A percentile compares a stretch with the other conserved stretches of the same genome.
Conservation (phyloP, 768 basidiomycete genomes). For the Calvatia gigantea region DNA sequence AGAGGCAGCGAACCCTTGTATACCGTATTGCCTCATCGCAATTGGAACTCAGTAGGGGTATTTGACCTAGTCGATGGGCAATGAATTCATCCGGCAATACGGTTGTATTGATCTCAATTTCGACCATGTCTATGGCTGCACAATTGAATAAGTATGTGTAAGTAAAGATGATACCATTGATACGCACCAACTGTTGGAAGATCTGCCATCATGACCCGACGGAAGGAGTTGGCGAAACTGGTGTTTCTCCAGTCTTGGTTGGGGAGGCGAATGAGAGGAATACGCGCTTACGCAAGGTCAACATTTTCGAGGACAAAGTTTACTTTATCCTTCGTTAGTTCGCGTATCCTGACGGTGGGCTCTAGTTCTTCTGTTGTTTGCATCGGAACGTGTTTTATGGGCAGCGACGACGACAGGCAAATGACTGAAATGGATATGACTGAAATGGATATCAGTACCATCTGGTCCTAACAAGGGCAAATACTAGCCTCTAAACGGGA, state of each 20-base stretch:
- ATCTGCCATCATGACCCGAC: constrained; percentile 94
- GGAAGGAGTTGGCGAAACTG: constrained; percentile 92
- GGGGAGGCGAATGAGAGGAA: constrained; percentile 10
- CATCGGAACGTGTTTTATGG: constrained; percentile 22
- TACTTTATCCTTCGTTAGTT: constrained; percentile 80
- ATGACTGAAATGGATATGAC: not conserved
- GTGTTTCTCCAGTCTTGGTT: constrained; percentile 12
- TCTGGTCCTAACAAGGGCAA: not conserved
- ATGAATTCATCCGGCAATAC: constrained; percentile 97
- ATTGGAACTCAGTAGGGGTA: constrained; percentile 83
- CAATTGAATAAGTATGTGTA: not conserved
- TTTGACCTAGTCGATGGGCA: constrained; percentile 91
- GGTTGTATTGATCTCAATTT: constrained; percentile 86
- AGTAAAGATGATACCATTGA: not conserved
- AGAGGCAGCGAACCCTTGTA: constrained; percentile 49
- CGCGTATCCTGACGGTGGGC: constrained; percentile 77
- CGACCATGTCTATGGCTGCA: constrained; percentile 94
- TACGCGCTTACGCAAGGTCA: constrained; percentile 77
- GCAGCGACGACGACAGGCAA: not conserved
- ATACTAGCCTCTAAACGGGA: not conserved
- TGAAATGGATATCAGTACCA: not conserved
- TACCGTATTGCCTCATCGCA: constrained; percentile 88
- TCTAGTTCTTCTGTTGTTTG: constrained; percentile 47
- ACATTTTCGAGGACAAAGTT: constrained; percentile 96
- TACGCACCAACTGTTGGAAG: constrained; percentile 90